Base-by-base conservation (phyloP, 768 basidiomycete genomes). In the Boletus patriciae region DNA sequence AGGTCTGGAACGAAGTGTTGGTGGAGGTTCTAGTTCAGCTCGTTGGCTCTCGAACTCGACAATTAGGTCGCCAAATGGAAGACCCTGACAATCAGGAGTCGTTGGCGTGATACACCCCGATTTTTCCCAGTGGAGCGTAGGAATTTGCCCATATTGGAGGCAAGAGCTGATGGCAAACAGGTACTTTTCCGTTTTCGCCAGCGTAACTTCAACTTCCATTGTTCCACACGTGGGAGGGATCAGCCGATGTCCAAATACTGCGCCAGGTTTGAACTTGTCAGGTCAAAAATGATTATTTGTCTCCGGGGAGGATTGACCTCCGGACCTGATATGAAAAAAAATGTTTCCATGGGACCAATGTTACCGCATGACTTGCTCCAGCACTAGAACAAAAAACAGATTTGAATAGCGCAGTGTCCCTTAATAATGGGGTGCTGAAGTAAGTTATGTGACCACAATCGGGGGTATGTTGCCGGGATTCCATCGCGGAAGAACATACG, bases 131-230 rank as follows among this genome's bases (percentile, higher is more conserved):
- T 58, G 62, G 61, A 62, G 54, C 58, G 18, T 27, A 45, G 19
- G 61, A 69, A 70, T 58, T 62, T 63, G 62, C 38, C 62, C 61
- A 46, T 65, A 60, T 66, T 61, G 52, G 69, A 54, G 42, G 34
- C 42, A 18, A 55, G 57, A 43, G 44, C 58, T 57, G 60, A 58
- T 51, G 57, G 52, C 29, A n/a, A 46, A 27, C 42, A 50, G 57
- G 48, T 58, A 62, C 58, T 62, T 62, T 67, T 55, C 23, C 58
- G 38, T 63, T 70, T 67, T 71, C 34, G 59, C 56, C 52, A 59
- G 44, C 66, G 64, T 55, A 66, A 62, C 57, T 46, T 59, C 46
- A 1, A 34, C 70, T 71, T 71, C 70, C 70, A 71, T 71, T 71
- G 62, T 62, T 58, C 59, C 48, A 55, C 72, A 73, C 68, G 64